Percentiles rank a stretch among this genome's conserved stretches.
phyloP scores from a whole-genome alignment of 202 grass and related monocot genomes.

The Zoysia matrella region DNA sequence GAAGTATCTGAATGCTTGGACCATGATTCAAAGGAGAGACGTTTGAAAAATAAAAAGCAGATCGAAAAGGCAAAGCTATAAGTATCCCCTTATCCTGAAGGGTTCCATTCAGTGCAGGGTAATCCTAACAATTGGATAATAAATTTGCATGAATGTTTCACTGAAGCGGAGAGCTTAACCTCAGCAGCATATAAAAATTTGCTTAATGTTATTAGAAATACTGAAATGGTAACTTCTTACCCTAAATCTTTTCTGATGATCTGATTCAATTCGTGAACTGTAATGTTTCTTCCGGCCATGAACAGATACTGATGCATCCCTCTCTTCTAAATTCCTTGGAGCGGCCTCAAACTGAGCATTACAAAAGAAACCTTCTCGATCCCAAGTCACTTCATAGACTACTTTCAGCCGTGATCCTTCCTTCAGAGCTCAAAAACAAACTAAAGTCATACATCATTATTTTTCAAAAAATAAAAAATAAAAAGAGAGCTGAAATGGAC shows the following conservation, averaged over 20 bases:
- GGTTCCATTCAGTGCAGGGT: no score
- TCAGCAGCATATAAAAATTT: no score
- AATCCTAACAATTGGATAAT: no score
- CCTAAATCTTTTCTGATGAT: conserved; percentile 87
- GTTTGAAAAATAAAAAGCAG: no score
- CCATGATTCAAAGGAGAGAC: not conserved
- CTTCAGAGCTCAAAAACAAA: conserved; percentile 62
- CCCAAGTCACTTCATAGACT: conserved; percentile 90
- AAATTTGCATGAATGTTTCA: no score
- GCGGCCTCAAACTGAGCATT: conserved; percentile 52
- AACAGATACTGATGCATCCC: no score
- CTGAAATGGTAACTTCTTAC: conserved; percentile 50
- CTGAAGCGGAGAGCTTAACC: no score
- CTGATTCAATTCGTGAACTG: conserved; percentile 28
- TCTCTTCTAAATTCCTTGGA: not conserved
- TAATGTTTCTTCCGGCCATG: no score
- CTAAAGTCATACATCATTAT: conserved; percentile 32
- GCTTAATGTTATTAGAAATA: not conserved
- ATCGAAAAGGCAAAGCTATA: no score
- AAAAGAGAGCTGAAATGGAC: conserved; percentile 25
- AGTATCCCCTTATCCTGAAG: no score
- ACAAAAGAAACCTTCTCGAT: conserved; percentile 71
- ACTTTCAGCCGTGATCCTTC: conserved; percentile 89
- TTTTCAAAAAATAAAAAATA: conserved; percentile 22
- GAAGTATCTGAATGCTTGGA: conserved; percentile 7